These are phyloP conservation scores for Shiraia sp. DNA, from an alignment of 2,329 filamentous ascomycete species.

Conservation along the genomic window DNA sequence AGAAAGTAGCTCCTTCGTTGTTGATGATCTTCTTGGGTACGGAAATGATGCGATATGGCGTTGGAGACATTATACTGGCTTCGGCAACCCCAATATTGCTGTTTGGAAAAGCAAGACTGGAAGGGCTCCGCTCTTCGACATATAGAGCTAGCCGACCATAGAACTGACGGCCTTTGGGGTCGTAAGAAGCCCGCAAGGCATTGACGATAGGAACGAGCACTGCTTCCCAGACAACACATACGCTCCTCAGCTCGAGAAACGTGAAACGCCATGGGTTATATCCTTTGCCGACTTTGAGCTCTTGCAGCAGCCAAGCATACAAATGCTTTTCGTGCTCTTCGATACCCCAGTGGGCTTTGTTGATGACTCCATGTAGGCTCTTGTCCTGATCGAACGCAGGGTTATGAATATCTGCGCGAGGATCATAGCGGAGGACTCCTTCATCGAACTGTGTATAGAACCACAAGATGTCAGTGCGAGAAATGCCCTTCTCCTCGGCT, in stretches of 20 bases:
- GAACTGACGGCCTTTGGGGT: slow-evolving; percentile 25
- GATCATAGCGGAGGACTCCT: slow-evolving; percentile 30
- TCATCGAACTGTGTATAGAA: slow-evolving; percentile 40
- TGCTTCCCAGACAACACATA: slow-evolving; percentile 33
- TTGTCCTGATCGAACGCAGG: slow-evolving; percentile 14
- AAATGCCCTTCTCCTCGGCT: slow-evolving; percentile 12
- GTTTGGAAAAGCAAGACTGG: slow-evolving; percentile 37
- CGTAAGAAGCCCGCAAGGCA: slow-evolving; percentile 33
- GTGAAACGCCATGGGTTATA: slow-evolving; percentile 29
- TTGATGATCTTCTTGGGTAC: slow-evolving; percentile 7
- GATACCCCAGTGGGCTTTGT: slow-evolving; percentile 32
- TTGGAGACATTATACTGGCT: slow-evolving; percentile 17
- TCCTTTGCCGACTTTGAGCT: slow-evolving; percentile 36
- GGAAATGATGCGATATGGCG: slow-evolving; percentile 26
- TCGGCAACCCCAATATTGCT: slow-evolving; percentile 22
- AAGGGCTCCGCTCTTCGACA: slow-evolving; percentile 32
- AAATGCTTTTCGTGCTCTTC: slow-evolving; percentile 37
- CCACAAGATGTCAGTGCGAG: slow-evolving; percentile 30
- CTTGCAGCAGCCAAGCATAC: slow-evolving; percentile 39
- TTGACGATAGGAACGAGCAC: slow-evolving; percentile 38
- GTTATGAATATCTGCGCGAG: slow-evolving; percentile 18
- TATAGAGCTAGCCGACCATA: slow-evolving; percentile 39
- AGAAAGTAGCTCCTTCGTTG: neutral
- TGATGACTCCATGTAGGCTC: slow-evolving; percentile 19
- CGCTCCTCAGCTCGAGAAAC: slow-evolving; percentile 33